A percentile compares a stretch with the other conserved stretches of the same genome.
Conservation (phyloP, 306 rosid genomes). For the Quercus suber region DNA sequence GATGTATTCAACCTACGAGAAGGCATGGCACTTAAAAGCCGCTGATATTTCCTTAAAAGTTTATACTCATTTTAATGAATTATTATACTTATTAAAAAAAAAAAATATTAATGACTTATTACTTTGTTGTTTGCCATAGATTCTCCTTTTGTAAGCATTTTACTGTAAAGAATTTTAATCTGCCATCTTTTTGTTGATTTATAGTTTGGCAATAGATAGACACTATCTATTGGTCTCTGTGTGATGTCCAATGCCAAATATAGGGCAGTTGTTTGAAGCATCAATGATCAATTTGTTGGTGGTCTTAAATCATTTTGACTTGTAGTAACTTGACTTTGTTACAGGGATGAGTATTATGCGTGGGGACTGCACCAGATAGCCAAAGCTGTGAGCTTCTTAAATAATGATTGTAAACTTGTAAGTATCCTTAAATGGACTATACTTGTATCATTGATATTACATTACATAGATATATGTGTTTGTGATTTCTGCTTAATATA, state of each 20-base stretch:
- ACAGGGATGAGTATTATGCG: slow-evolving; percentile 96
- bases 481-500: background rate
- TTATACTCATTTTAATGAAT: too few relatives aligned
- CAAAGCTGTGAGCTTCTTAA: slow-evolving; percentile 97
- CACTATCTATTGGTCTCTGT: background rate
- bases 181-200: background rate
- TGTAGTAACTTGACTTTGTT: slow-evolving; percentile 16
- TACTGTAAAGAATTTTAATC: background rate
- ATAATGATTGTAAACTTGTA: slow-evolving; percentile 97
- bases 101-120: background rate
- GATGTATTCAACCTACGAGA: slow-evolving; percentile 95
- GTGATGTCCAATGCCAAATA: background rate
- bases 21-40: slow-evolving; percentile 88
- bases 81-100: too few relatives aligned
- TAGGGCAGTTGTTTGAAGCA: background rate
- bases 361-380: slow-evolving; percentile 95
- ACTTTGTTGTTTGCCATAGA: background rate
- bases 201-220: background rate
- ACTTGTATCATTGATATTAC: background rate
- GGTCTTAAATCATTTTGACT: background rate
- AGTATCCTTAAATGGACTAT: slow-evolving; percentile 29
- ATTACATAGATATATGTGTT: background rate
- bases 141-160: background rate
- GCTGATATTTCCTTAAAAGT: slow-evolving; percentile 37
- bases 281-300: background rate